Base-by-base conservation (phyloP, 2,329 filamentous ascomycete genomes). In the Ascochyta rabiei region DNA sequence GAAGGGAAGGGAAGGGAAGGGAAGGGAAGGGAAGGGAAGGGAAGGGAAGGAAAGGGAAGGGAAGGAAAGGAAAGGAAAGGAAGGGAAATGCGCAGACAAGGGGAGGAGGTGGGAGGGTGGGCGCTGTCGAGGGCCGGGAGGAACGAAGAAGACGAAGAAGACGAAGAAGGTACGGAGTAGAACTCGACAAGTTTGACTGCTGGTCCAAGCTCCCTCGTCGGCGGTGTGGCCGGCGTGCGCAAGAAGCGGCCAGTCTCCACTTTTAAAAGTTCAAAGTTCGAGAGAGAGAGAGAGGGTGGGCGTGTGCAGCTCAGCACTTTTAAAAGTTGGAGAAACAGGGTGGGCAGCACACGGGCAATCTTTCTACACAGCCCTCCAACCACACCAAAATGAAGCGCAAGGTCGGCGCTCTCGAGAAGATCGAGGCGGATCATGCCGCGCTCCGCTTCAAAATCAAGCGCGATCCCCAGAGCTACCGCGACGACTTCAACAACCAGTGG, bases 351-450 rank as follows among this genome's bases (percentile, higher is more conserved):
- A 19, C 37, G 43, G 30, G 47, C 24, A 31, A 13, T 42, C 15
- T 18, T 3, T 34, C 21, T 28, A 0, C 26, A 37, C 38, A 12
- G 26, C 18, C 19, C 30, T 23, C 6, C 24, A 42, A 49, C 39
- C 9, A n/a, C 9, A 16, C 24, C 54, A 63, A 91, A 86, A 90
- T 86, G 56, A 96, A 96, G 79, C 85, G 92, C 75, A 96, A 95
- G 80, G 84, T 96, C 55, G 91, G 90, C 51, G 93, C 93, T 57
- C 86, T 97, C 76, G 93, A 97, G 79, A 97, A 97, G 83, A 87
- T 96, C 66, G 93, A 97, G 73, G 93, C 92, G 28, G 68, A 73
- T 21, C 61, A 62, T 69, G 87, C 91, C 61, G 95, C 89, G 77
- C 80, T 97, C 46, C 92, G 96, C 74, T 91, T 96, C 81, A 96